phyloP scores from a whole-genome alignment of 345 rosid species.

The Camelina laxa region DNA sequence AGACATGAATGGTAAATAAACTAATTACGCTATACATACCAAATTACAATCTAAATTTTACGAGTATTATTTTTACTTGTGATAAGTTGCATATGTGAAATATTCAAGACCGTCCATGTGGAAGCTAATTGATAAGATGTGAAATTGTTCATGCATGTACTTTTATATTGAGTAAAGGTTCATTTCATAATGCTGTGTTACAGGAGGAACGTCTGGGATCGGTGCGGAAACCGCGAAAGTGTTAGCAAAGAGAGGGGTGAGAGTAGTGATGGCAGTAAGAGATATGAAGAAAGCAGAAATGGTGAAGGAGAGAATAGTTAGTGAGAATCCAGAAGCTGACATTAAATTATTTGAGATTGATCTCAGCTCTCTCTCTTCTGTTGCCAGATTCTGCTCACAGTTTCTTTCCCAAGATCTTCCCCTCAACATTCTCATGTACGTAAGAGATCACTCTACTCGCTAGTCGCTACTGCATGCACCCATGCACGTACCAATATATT shows the following conservation, averaged over 20 bases:
- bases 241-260: constrained; percentile 79
- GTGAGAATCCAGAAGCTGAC: constrained; percentile 67
- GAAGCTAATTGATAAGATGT: background rate
- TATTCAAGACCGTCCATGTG: background rate
- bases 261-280: constrained; percentile 85
- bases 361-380: constrained; percentile 81
- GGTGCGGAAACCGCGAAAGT: constrained; percentile 93
- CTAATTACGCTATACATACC: background rate
- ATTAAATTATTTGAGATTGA: constrained; percentile 69
- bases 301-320: constrained; percentile 59
- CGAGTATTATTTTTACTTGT: too few species aligned
- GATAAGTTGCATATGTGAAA: background rate
- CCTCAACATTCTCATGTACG: constrained; percentile 88
- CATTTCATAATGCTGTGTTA: background rate
- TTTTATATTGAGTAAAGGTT: too few species aligned
- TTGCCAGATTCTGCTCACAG: constrained; percentile 63
- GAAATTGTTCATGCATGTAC: constrained; percentile 1
- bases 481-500: background rate
- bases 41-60: too few species aligned
- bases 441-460: constrained; percentile 24
- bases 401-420: constrained; percentile 75
- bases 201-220: constrained; percentile 95
- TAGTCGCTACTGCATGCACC: background rate
- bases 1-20: constrained; percentile 25
- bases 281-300: constrained; percentile 70